These are phyloP conservation scores for Limnanthes douglasii DNA, from an alignment of 345 rosid genomes.

Conservation along the genomic window DNA sequence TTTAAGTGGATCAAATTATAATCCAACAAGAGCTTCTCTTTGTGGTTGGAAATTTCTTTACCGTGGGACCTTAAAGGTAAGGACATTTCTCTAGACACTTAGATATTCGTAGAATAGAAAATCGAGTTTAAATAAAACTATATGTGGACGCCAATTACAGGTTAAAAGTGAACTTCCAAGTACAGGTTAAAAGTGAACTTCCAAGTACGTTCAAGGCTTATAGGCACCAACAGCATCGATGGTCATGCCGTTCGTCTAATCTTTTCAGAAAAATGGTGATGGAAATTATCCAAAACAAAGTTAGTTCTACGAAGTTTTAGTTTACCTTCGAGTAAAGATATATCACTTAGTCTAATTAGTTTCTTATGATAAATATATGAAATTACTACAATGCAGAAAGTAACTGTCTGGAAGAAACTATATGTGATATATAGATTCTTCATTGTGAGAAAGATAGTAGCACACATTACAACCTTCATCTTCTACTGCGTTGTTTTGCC, in stretches of 20 bases:
- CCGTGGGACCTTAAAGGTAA: too few relatives aligned
- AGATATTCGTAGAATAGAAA: too few relatives aligned
- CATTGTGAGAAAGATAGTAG: conserved; percentile 17
- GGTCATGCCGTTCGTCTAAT: conserved; percentile 95
- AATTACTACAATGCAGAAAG: conserved; percentile 1
- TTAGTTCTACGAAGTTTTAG: conserved; percentile 2
- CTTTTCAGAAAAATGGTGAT: conserved; percentile 59
- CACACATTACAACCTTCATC: too few relatives aligned
- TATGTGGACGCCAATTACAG: too few relatives aligned
- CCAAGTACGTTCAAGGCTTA: conserved; percentile 85
- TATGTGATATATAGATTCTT: conserved; percentile 17
- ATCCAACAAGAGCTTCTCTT: too few relatives aligned
- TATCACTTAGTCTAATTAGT: too few relatives aligned
- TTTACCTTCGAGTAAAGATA: too few relatives aligned
- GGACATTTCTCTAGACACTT: too few relatives aligned
- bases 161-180: conserved; percentile 79
- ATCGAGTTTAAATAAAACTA: too few relatives aligned
- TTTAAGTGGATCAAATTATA: too few relatives aligned
- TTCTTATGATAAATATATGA: neutral
- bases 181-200: conserved; percentile 72
- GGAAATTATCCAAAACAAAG: conserved; percentile 48
- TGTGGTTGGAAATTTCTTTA: too few relatives aligned
- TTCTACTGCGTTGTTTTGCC: conserved; percentile 19
- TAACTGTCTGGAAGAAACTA: conserved; percentile 19
- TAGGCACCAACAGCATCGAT: conserved; percentile 73